Evolutionary conservation across 345 rosid genomes (phyloP), one percentile per base, ranked within the genome.

Genomic region (Dipteronia sinensis): DNA sequence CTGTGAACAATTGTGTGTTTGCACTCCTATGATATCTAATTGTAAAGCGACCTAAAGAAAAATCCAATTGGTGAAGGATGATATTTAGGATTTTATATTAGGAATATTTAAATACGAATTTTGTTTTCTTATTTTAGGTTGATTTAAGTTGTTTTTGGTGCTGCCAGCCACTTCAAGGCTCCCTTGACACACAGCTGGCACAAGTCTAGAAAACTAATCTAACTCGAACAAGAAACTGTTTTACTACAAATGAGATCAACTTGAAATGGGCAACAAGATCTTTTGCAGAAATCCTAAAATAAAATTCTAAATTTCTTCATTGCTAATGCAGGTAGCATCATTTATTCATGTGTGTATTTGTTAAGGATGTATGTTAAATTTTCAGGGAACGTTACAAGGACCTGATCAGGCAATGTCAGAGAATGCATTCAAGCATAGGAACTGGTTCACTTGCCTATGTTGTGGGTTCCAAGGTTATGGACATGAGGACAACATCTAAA

Each of bases 381-480:
- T 69, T 83, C 90, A 94, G 98, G 90, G 87, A 93, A 65, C 88
- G 89, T 22, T 93, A 88, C 76, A 67, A 81, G 80, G 92, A 91
- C 62, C 86, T 94, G 82, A 78, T 92, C 73, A 87, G 80, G 85
- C 91, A 92, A 81, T 94, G 97, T 66, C 97, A 91, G 76, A 69
- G 74, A 69, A 94, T 94, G 97, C 97, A 94, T 91, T 85, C 97
- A 76, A 94, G 93, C 81, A 86, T 93, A 67, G 98, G 98, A 83
- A 92, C 97, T 77, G 98, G 98, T 62, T 80, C 89, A 59, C 97
- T 94, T 87, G 98, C 98, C 10, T 93, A 87, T 86, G 87, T 85
- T 67, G 97, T 91, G 82, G 97, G 98, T 42, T 92, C 98, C 77
- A 94, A 94, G 83, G 93, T 94, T 80, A 89, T 94, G 98, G 98